These are phyloP conservation scores for Digitaria exilis DNA, from an alignment of 202 grass and related monocot genomes.

Conservation along the genomic window DNA sequence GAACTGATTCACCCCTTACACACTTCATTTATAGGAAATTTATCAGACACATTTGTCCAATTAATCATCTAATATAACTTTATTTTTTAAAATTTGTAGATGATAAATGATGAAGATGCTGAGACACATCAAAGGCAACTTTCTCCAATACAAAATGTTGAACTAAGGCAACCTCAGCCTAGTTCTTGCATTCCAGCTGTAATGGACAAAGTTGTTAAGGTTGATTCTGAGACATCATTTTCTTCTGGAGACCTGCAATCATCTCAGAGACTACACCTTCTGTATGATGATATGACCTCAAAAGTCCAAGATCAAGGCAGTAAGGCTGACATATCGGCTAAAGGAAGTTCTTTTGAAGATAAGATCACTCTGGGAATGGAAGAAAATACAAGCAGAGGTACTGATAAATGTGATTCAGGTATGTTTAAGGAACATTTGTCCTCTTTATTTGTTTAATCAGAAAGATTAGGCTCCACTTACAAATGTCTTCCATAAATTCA, in stretches of 20 bases:
- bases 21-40: background rate
- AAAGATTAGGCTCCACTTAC: background rate
- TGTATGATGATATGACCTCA: conserved; percentile 35
- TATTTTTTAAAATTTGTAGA: conserved; percentile 59
- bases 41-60: background rate
- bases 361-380: conserved; percentile 27
- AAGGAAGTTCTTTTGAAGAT: conserved; percentile 50
- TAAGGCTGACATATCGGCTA: conserved; percentile 37
- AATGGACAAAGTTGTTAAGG: conserved; percentile 58
- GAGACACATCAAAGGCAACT: conserved; percentile 63
- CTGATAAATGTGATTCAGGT: conserved; percentile 60
- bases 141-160: conserved; percentile 42
- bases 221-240: conserved; percentile 49
- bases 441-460: background rate
- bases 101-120: conserved; percentile 81
- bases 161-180: conserved; percentile 34
- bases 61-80: conserved; percentile 22
- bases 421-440: conserved; percentile 17
- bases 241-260: conserved; percentile 43
- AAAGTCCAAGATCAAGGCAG: conserved; percentile 22
- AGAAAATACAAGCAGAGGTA: background rate
- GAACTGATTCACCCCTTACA: conserved; percentile 9
- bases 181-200: conserved; percentile 37
- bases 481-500: conserved; percentile 18
- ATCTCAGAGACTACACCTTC: conserved; percentile 32